Evolutionary conservation across 768 basidiomycete genomes (phyloP).

Genomic region (Crepidotus variabilis): DNA sequence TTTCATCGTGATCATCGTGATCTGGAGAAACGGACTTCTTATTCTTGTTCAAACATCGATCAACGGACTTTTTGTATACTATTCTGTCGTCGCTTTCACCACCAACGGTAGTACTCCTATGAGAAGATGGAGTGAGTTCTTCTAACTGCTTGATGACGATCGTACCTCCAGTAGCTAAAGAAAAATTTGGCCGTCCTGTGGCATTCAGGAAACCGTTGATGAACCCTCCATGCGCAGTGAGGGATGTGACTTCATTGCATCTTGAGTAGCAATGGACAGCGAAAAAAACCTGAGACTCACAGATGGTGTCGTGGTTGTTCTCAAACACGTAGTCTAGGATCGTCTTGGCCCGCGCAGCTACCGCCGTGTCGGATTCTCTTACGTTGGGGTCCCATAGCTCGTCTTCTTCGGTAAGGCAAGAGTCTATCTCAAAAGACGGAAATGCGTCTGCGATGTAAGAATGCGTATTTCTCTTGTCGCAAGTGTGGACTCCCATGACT

Average conservation of each 20-base stretch:
- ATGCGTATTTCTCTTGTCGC: slow-evolving; percentile 55
- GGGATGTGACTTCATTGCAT: slow-evolving; percentile 51
- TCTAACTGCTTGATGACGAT: no score
- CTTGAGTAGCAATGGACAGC: no score
- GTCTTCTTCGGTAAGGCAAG: slow-evolving; percentile 60
- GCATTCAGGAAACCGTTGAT: slow-evolving; percentile 52
- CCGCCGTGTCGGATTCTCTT: slow-evolving; percentile 48
- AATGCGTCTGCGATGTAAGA: slow-evolving; percentile 46
- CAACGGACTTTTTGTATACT: no score
- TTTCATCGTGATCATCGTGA: no score
- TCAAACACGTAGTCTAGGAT: slow-evolving; percentile 58
- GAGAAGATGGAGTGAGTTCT: no score
- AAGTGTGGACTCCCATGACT: slow-evolving; percentile 64
- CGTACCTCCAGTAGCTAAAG: slow-evolving; percentile 60
- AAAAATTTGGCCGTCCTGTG: slow-evolving; percentile 40
- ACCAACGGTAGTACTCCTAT: no score
- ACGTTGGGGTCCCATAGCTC: slow-evolving; percentile 50
- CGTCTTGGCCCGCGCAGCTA: slow-evolving; percentile 41
- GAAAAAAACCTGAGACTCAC: no score
- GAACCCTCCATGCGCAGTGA: slow-evolving; percentile 64
- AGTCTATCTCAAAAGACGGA: slow-evolving; percentile 52
- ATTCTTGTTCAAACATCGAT: no score
- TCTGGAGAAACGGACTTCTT: no score
- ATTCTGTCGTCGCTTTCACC: no score
- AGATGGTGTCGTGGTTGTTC: slow-evolving; percentile 33